Base-by-base conservation (phyloP, 768 basidiomycete species). In the Russula earlei region DNA sequence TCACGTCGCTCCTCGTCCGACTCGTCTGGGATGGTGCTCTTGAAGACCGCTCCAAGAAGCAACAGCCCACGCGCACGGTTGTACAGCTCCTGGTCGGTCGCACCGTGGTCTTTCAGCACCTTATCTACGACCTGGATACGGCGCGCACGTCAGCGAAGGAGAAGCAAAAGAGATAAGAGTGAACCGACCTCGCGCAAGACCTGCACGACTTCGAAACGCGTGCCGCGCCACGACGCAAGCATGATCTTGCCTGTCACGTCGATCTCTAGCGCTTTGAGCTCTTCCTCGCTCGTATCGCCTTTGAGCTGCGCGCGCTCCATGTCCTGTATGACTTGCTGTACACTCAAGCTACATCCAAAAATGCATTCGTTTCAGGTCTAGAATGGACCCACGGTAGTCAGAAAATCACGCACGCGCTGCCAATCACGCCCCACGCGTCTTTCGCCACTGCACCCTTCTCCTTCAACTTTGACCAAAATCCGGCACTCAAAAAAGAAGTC, bases 161-260 rank as follows among this genome's bases (percentile, higher is more conserved):
- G 17, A 53, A 31, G 38, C n/a, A 31, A 25, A 4, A 36, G 34
- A 31, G 5, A 29, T 22, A 20, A 38, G 45, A 69, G 22, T 15
- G 37, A 12, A 55, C 64, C 47, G 44, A 75, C 81, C 75, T 90
- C 84, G 49, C 91, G 80, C 46, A 95, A 75, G 14, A 97, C 91
- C 64, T 91, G 87, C 20, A 87, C 80, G 40, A 98, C 92, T 72
- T 99, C 96, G 66, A 97, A 82, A 50, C 94, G 83, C 3, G 94
- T 95, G 14, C 95, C 96, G 55, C 93, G 84, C 96, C 96, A 99
- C 24, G 95, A 95, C 6, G 94, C 95, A 27, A 98, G 82, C 72
- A 98, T 80, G 67, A 96, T 92, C 75, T 91, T 95, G 46, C 92
- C 92, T 1, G 91, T 94, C 58, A 98, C 79, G 65, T 97, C 94